phyloP scores from a whole-genome alignment of 305 asterid species.

The Fraxinus ornus region DNA sequence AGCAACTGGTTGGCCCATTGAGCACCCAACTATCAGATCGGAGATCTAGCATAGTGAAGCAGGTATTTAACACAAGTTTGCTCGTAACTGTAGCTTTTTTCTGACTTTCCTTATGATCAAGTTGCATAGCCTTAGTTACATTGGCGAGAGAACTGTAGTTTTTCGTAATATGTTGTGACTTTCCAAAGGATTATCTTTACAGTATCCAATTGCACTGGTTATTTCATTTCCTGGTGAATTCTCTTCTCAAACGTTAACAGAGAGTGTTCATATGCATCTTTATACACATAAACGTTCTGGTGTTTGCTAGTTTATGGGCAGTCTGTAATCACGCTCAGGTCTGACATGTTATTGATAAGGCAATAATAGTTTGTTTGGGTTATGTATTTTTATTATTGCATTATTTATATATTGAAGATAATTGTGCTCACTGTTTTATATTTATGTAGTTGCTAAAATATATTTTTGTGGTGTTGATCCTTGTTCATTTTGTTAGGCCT shows the following conservation, averaged over 20 bases:
- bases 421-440: background rate
- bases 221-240: slow-evolving; percentile 20
- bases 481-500: slow-evolving; percentile 51
- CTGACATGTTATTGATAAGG: slow-evolving; percentile 10
- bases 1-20: slow-evolving; percentile 89
- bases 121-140: slow-evolving; percentile 1
- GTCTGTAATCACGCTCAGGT: slow-evolving; percentile 2
- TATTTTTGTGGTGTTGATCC: slow-evolving; percentile 21
- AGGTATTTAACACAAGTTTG: slow-evolving; percentile 47
- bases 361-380: slow-evolving; percentile 11
- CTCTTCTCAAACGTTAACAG: slow-evolving; percentile 7
- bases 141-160: slow-evolving; percentile 13
- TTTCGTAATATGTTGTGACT: background rate
- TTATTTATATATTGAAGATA: slow-evolving; percentile 14
- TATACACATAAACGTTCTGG: background rate
- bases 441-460: slow-evolving; percentile 7
- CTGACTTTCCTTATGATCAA: background rate
- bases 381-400: background rate
- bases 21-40: slow-evolving; percentile 94
- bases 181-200: slow-evolving; percentile 14
- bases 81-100: slow-evolving; percentile 12
- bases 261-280: background rate
- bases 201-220: slow-evolving; percentile 12
- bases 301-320: background rate
- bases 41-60: slow-evolving; percentile 98